Conservation (phyloP, 2,329 filamentous ascomycete species). For the Xylaria sp. region DNA sequence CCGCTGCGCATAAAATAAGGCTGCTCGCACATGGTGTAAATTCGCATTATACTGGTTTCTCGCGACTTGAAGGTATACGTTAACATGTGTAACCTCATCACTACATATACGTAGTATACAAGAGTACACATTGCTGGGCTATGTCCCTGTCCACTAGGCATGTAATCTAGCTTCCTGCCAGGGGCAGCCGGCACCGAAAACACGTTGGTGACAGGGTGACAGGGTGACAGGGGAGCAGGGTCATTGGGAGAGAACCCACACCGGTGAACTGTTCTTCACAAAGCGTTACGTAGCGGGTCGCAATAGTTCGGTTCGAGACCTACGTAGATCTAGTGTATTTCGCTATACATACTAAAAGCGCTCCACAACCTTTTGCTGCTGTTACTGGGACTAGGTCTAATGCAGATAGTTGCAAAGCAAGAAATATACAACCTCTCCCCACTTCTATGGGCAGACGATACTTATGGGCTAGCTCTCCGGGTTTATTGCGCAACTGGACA, state of each 20-base stretch:
- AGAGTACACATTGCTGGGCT: constrained; percentile 8
- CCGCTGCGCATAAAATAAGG: background rate
- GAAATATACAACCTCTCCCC: constrained; percentile 28
- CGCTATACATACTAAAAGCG: background rate
- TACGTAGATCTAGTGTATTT: constrained; percentile 10
- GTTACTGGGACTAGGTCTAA: constrained; percentile 22
- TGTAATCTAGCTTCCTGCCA: constrained; percentile 15
- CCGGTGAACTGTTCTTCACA: constrained; percentile 31
- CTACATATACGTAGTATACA: background rate
- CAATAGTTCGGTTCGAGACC: constrained; percentile 22
- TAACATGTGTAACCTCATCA: constrained; percentile 2
- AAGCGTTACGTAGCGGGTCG: constrained; percentile 16
- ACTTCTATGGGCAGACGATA: background rate
- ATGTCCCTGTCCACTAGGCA: constrained; percentile 6
- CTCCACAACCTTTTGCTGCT: constrained; percentile 11
- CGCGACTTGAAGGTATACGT: background rate
- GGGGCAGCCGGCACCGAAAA: constrained; percentile 31
- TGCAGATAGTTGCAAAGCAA: constrained; percentile 22
- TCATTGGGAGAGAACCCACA: constrained; percentile 27
- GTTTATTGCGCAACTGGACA: constrained; percentile 12
- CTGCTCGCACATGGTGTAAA: background rate
- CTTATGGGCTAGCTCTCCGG: background rate
- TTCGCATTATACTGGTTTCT: background rate
- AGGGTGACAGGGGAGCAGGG: background rate
- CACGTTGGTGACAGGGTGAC: constrained; percentile 22